These are phyloP conservation scores for Pichia paraexigua DNA, from an alignment of 805 yeast genomes.

Conservation along the genomic window DNA sequence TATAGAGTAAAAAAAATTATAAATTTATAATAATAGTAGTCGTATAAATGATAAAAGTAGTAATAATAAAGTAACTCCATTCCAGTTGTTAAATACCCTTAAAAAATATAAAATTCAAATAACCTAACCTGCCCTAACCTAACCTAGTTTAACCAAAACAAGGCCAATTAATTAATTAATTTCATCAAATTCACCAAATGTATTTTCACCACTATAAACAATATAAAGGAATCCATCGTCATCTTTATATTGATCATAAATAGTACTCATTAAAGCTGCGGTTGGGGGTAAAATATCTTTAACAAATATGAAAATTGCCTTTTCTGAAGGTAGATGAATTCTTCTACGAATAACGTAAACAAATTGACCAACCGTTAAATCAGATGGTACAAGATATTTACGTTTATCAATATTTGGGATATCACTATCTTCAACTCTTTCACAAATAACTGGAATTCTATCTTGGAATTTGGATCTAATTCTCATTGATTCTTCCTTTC, in stretches of 20 bases:
- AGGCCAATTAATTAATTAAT: neutral
- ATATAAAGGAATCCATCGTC: constrained; percentile 96
- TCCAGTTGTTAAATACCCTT: neutral
- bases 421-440: constrained; percentile 93
- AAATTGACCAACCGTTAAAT: constrained; percentile 94
- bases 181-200: constrained; percentile 58
- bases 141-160: no score
- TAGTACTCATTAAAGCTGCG: constrained; percentile 90
- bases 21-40: neutral
- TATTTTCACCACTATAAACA: constrained; percentile 94
- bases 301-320: constrained; percentile 95
- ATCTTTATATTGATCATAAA: constrained; percentile 95
- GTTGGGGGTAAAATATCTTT: constrained; percentile 97
- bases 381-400: constrained; percentile 93
- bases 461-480: constrained; percentile 83
- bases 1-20: neutral
- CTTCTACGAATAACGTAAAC: constrained; percentile 96
- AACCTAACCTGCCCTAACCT: neutral
- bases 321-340: constrained; percentile 90
- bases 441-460: constrained; percentile 95
- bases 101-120: neutral
- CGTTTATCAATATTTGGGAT: constrained; percentile 95
- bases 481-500: constrained; percentile 91
- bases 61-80: neutral
- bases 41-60: neutral